Evolutionary conservation across 1,284 basidiomycete genomes (phyloP).

Genomic region (Porogramme epimiltina): DNA sequence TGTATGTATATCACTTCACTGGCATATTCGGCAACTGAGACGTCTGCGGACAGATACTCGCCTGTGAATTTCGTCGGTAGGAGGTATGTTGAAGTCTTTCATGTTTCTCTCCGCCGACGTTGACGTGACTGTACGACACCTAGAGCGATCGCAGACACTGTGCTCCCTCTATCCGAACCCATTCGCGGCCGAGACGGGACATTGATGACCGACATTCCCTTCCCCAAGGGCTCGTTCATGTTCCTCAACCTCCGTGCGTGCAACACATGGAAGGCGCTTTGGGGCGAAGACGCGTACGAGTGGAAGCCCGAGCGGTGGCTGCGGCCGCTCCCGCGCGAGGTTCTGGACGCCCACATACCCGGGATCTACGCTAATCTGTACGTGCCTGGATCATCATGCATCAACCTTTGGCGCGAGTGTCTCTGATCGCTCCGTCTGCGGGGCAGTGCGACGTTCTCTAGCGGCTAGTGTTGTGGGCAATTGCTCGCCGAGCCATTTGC

Average conservation of each 20-base stretch:
- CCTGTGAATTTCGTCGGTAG: neutral
- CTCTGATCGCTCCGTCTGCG: neutral
- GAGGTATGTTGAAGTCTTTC: neutral
- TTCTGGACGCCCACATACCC: constrained; percentile 22
- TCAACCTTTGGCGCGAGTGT: too few relatives aligned
- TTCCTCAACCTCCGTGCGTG: constrained; percentile 48
- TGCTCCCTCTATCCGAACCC: constrained; percentile 28
- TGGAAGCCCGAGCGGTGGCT: constrained; percentile 44
- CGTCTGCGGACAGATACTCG: neutral
- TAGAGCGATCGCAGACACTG: constrained; percentile 22
- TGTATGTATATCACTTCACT: constrained; percentile 6
- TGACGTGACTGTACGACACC: neutral
- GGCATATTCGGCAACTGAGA: neutral
- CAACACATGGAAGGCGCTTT: constrained; percentile 48
- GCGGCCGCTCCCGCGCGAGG: constrained; percentile 19
- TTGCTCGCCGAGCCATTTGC: too few relatives aligned
- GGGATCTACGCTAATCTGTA: constrained; percentile 26
- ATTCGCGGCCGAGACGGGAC: constrained; percentile 30
- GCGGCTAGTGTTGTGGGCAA: too few relatives aligned
- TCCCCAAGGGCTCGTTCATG: constrained; percentile 47
- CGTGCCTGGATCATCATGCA: too few relatives aligned
- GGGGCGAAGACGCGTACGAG: constrained; percentile 56
- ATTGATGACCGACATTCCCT: constrained; percentile 37
- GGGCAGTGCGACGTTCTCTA: constrained; percentile 35
- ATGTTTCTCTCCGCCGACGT: constrained; percentile 9